Conservation (phyloP, 192 early-diverging fungal genomes). For the Coemansia sp. region DNA sequence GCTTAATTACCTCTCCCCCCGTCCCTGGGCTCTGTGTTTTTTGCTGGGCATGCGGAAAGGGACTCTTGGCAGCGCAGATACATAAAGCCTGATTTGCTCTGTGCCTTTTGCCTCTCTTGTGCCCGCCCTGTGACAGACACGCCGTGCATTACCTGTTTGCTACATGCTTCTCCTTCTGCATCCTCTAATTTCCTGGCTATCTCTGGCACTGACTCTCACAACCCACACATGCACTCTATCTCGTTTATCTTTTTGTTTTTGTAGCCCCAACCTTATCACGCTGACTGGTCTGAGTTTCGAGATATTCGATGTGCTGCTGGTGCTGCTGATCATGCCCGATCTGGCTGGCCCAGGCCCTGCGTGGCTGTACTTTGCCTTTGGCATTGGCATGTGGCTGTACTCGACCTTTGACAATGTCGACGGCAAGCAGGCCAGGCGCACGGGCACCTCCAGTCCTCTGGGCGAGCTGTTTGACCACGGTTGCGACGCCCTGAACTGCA, state of each 20-base stretch:
- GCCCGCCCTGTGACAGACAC: no score
- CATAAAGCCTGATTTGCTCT: background rate
- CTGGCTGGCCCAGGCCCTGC: conserved; percentile 62
- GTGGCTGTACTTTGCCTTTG: conserved; percentile 74
- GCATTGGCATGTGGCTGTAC: conserved; percentile 79
- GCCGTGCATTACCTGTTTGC: background rate
- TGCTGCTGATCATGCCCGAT: conserved; percentile 65
- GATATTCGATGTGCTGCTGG: conserved; percentile 67
- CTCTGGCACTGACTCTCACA: no score
- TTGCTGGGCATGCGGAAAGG: background rate
- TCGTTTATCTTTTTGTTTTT: no score
- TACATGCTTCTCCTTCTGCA: conserved; percentile 7
- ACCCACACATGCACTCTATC: no score
- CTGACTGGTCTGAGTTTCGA: conserved; percentile 75
- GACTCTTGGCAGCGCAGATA: no score
- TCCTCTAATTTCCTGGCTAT: no score
- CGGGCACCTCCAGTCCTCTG: conserved; percentile 70
- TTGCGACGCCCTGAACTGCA: conserved; percentile 83
- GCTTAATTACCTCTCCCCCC: no score
- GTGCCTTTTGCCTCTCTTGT: background rate
- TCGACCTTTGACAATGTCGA: conserved; percentile 90
- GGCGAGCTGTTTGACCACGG: conserved; percentile 86
- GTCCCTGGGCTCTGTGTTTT: background rate
- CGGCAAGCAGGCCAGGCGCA: conserved; percentile 79
- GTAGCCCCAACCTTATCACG: conserved; percentile 77